Evolutionary conservation across 768 basidiomycete species (phyloP).

Genomic region (Calocybe gangraenosa): DNA sequence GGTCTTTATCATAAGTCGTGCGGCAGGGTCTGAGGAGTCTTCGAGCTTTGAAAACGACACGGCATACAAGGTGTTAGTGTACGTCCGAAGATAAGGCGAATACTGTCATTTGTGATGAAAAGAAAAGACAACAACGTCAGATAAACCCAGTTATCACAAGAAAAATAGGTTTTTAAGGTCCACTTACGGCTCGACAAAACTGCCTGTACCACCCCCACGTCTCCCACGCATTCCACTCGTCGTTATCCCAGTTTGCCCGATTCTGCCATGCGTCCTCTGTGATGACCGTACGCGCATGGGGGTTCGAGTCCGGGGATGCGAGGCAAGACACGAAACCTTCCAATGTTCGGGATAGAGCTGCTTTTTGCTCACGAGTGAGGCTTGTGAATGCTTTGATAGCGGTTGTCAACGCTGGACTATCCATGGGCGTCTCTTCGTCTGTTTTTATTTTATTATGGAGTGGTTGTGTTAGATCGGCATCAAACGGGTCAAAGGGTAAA

Average conservation of each 20-base stretch:
- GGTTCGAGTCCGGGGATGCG: constrained; percentile 37
- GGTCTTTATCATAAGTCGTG: constrained; percentile 54
- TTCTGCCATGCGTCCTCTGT: constrained; percentile 66
- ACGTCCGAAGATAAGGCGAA: constrained; percentile 73
- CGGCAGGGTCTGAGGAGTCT: constrained; percentile 51
- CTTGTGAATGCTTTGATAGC: constrained; percentile 74
- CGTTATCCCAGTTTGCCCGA: constrained; percentile 62
- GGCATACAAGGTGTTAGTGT: constrained; percentile 63
- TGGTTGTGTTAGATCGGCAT: too few relatives aligned
- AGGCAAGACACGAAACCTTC: constrained; percentile 73
- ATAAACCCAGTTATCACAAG: neutral
- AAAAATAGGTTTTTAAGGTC: neutral
- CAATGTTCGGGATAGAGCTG: constrained; percentile 65
- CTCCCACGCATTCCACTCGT: constrained; percentile 83
- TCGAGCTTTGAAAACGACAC: constrained; percentile 68
- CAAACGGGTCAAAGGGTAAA: too few relatives aligned
- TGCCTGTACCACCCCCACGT: constrained; percentile 92
- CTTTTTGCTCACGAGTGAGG: constrained; percentile 73
- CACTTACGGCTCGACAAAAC: constrained; percentile 74
- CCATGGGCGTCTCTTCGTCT: constrained; percentile 48
- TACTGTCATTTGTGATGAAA: constrained; percentile 44
- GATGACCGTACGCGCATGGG: constrained; percentile 52
- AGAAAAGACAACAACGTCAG: constrained; percentile 5
- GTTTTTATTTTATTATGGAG: too few relatives aligned
- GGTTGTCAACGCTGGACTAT: constrained; percentile 64